Evolutionary conservation across 1,284 basidiomycete species (phyloP).

Genomic region (Trichosporon asahii): DNA sequence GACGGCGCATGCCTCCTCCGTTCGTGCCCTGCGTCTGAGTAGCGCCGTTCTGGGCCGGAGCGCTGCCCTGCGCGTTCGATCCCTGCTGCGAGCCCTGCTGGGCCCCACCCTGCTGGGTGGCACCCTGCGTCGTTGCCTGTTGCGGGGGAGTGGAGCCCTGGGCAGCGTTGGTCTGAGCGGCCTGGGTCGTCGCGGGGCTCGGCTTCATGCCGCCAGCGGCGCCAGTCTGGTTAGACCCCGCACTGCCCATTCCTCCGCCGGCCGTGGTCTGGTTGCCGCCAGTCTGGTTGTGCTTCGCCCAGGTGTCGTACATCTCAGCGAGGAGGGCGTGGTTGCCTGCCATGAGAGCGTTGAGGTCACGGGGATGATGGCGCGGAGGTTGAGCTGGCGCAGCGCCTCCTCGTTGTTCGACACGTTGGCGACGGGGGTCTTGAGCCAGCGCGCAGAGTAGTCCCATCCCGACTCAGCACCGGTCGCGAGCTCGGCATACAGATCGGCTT

Average conservation of each 20-base stretch:
- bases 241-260: neutral
- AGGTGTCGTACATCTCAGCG: conserved; percentile 61
- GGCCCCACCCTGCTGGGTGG: too few species aligned
- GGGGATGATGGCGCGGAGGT: conserved; percentile 66
- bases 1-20: neutral
- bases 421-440: conserved; percentile 57
- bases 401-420: conserved; percentile 53
- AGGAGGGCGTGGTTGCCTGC: conserved; percentile 54
- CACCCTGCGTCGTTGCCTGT: too few species aligned
- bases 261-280: neutral
- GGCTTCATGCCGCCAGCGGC: neutral
- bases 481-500: conserved; percentile 74
- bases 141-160: neutral
- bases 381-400: conserved; percentile 66
- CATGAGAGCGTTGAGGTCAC: conserved; percentile 81
- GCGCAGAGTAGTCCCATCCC: conserved; percentile 54
- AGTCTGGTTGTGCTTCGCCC: conserved; percentile 13
- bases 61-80: neutral
- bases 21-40: neutral
- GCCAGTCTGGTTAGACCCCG: neutral
- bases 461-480: conserved; percentile 83
- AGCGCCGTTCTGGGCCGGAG: neutral
- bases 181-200: neutral
- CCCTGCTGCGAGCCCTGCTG: too few species aligned
- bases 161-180: neutral